These are phyloP conservation scores for Fusarium miscanthi DNA, from an alignment of 2,329 filamentous ascomycete species.

Conservation along the genomic window DNA sequence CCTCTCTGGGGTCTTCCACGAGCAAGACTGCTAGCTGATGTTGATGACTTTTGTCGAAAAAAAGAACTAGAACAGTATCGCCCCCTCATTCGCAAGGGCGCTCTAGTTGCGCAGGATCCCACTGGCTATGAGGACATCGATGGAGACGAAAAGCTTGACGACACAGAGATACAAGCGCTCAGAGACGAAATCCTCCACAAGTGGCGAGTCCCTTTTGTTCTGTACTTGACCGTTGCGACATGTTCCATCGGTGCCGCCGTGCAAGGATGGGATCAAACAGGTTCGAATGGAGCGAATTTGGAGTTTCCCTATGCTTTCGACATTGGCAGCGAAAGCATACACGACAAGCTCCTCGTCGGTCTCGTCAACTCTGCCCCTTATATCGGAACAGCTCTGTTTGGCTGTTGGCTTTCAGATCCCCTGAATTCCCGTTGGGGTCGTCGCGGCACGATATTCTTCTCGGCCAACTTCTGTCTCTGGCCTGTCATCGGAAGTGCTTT, in stretches of 20 bases:
- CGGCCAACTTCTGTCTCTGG: conserved; percentile 77
- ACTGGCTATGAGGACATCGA: conserved; percentile 68
- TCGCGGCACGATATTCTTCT: conserved; percentile 73
- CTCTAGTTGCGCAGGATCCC: conserved; percentile 79
- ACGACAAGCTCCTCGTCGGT: conserved; percentile 67
- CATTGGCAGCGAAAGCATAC: conserved; percentile 50
- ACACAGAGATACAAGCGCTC: conserved; percentile 69
- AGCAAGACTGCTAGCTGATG: conserved; percentile 63
- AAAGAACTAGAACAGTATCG: conserved; percentile 70
- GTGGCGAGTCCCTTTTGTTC: conserved; percentile 70
- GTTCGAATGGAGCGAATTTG: conserved; percentile 71
- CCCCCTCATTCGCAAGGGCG: conserved; percentile 72
- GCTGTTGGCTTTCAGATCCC: conserved; percentile 76
- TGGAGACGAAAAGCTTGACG: conserved; percentile 66
- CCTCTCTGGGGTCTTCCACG: conserved; percentile 64
- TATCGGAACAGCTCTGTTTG: conserved; percentile 60
- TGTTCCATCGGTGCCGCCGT: conserved; percentile 78
- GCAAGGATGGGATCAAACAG: conserved; percentile 76
- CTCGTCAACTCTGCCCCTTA: conserved; percentile 71
- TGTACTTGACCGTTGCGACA: conserved; percentile 74
- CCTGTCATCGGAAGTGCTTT: conserved; percentile 78
- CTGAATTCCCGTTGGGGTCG: conserved; percentile 61
- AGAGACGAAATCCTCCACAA: conserved; percentile 73
- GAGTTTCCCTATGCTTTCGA: conserved; percentile 67
- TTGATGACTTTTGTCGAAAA: conserved; percentile 69